Percentiles rank a stretch among this genome's conserved stretches.
Conservation (phyloP, 2,329 filamentous ascomycete species). For the Epichloe coenophiala region DNA sequence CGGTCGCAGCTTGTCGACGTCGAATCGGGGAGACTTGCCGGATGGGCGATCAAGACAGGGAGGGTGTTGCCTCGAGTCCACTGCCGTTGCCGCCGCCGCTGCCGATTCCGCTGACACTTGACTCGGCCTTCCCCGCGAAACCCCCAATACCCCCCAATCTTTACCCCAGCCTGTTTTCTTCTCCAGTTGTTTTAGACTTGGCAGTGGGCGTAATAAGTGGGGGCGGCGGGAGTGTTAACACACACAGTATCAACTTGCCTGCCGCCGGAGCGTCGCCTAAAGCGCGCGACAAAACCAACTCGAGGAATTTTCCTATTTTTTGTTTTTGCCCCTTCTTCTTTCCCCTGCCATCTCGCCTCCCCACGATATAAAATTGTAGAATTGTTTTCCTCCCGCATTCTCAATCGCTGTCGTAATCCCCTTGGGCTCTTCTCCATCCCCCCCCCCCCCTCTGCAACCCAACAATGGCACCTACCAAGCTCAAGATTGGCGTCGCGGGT, state of each 20-base stretch:
- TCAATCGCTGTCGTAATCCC: neutral
- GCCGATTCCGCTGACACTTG: no score
- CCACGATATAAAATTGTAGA: neutral
- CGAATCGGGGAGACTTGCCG: neutral
- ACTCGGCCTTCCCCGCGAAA: neutral
- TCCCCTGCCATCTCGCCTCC: neutral
- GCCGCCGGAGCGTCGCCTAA: no score
- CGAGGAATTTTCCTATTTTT: no score
- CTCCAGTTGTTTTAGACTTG: no score
- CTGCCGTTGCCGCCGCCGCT: no score
- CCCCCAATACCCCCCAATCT: neutral
- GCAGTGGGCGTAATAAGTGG: no score
- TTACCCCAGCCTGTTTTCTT: neutral
- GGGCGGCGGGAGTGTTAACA: no score
- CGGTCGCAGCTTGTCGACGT: neutral
- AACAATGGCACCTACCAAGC: constrained; percentile 14
- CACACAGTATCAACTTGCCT: no score
- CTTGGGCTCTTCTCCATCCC: neutral
- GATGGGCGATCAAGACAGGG: no score
- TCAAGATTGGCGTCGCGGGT: constrained; percentile 32
- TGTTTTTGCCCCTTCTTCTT: no score
- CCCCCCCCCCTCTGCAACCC: neutral
- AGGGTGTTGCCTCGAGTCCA: no score
- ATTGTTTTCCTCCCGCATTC: neutral
- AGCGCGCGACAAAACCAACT: no score